Percentiles rank a stretch among this genome's conserved stretches.
Conservation (phyloP, 2,329 filamentous ascomycete genomes). For the Ophiostoma sp. region DNA sequence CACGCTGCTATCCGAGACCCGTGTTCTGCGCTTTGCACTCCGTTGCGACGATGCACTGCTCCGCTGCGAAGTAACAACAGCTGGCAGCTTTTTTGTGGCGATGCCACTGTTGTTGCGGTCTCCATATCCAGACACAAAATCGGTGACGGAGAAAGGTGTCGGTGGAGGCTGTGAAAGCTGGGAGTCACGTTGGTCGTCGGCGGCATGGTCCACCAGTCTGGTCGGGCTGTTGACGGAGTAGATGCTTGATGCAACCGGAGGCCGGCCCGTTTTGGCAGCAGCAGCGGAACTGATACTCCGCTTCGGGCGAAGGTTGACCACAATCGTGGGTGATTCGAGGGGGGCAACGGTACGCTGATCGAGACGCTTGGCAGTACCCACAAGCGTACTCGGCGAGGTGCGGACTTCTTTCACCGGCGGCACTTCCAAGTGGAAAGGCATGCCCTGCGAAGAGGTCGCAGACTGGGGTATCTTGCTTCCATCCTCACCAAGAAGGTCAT, state of each 20-base stretch:
- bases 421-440: slow-evolving; percentile 57
- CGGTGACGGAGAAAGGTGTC: slow-evolving; percentile 46
- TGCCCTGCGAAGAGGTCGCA: slow-evolving; percentile 56
- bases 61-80: slow-evolving; percentile 25
- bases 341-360: slow-evolving; percentile 32
- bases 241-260: slow-evolving; percentile 49
- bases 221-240: slow-evolving; percentile 43
- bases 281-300: slow-evolving; percentile 28
- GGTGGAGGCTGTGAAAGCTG: slow-evolving; percentile 39
- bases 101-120: slow-evolving; percentile 38
- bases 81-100: slow-evolving; percentile 31
- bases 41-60: slow-evolving; percentile 38
- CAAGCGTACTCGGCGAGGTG: not conserved
- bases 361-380: not conserved
- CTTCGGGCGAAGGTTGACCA: slow-evolving; percentile 17
- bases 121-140: slow-evolving; percentile 45
- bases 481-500: slow-evolving; percentile 77
- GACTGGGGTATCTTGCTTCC: slow-evolving; percentile 49
- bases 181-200: slow-evolving; percentile 41
- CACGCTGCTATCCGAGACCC: slow-evolving; percentile 47
- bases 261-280: slow-evolving; percentile 31
- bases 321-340: slow-evolving; percentile 50
- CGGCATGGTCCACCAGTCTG: slow-evolving; percentile 56
- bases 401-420: slow-evolving; percentile 39
- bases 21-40: slow-evolving; percentile 25